Percentiles rank a stretch among this genome's conserved stretches.
These are phyloP conservation scores for Eryngium alpinum DNA, from an alignment of 140 eudicot species.

Conservation along the genomic window DNA sequence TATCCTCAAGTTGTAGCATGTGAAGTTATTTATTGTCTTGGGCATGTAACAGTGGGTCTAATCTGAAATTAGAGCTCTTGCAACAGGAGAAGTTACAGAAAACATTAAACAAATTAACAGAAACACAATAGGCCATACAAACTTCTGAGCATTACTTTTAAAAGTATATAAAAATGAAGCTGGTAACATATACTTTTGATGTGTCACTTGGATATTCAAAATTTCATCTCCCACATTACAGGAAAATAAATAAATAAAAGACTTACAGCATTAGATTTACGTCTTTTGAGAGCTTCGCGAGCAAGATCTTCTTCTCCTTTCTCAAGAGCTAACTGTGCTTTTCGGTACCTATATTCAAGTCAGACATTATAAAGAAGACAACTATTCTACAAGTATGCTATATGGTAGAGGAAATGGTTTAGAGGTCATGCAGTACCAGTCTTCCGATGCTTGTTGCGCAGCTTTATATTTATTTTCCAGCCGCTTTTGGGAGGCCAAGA, in stretches of 20 bases:
- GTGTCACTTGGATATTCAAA: neutral
- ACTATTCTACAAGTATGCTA: neutral
- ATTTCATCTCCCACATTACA: neutral
- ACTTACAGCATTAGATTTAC: constrained; percentile 90
- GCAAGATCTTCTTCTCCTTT: constrained; percentile 99
- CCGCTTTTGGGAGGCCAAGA: constrained; percentile 93
- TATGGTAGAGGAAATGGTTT: neutral
- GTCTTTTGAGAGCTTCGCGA: constrained; percentile 93
- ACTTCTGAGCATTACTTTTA: neutral
- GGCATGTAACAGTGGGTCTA: neutral
- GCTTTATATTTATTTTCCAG: constrained; percentile 83
- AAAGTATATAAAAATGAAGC: neutral
- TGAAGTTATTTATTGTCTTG: neutral
- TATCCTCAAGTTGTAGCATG: neutral
- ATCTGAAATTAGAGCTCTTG: neutral
- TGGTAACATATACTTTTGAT: neutral
- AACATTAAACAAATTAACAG: neutral
- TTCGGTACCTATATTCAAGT: constrained; percentile 54
- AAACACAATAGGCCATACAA: neutral
- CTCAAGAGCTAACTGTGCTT: constrained; percentile 89
- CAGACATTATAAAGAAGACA: constrained; percentile 1
- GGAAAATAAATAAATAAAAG: neutral
- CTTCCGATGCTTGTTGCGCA: constrained; percentile 86
- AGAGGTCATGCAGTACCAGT: constrained; percentile 40
- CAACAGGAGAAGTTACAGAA: neutral